Evolutionary conservation across 805 yeast species (phyloP), one percentile per base, ranked within the genome.

Genomic region (Teunomyces gatunensis): DNA sequence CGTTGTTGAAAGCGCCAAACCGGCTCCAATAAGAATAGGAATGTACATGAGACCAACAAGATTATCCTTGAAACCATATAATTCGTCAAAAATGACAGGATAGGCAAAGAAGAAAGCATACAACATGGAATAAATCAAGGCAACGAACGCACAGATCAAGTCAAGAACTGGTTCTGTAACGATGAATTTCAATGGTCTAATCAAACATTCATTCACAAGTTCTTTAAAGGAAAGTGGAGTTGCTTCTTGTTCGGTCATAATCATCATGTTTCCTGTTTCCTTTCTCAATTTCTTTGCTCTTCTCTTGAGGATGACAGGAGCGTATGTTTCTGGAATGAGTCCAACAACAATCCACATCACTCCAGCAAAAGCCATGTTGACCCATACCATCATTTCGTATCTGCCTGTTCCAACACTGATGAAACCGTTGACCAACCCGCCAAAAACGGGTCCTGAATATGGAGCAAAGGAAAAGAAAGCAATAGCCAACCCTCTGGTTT

Each of bases 81-180:
- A 75, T 47, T 83, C 86, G 47, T 76, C 78, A 65, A 90, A 90
- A 45, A 90, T 88, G 45, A 85, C 96, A 4, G 97, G 97, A 69
- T 87, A 90, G 0, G 97, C 97, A 70, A 89, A 90, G 82, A 90
- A 90, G 74, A 90, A 90, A 10, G 96, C 96, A 61, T 90, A 90
- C 44, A 90, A 74, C 63, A 90, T 75, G n/a, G 96, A 85, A 71
- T 90, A 90, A 65, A 90, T 89, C 63, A 90, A 76, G 54, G 95
- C 90, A 51, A 90, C 92, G 67, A 89, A 90, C 57, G 81, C 79
- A 66, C 96, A 89, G 75, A 90, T 81, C 55, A 89, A 71, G 60
- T 83, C 94, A 58, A 90, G 72, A 23, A 89, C 95, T 3, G 96
- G 96, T 65, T 90, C 97, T 23, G 91, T 81, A 17, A 80, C 65